Percentiles rank a stretch among this genome's conserved stretches.
These are phyloP conservation scores for Batkoa obscura DNA, from an alignment of 371 early-diverging fungal species.

Conservation along the genomic window DNA sequence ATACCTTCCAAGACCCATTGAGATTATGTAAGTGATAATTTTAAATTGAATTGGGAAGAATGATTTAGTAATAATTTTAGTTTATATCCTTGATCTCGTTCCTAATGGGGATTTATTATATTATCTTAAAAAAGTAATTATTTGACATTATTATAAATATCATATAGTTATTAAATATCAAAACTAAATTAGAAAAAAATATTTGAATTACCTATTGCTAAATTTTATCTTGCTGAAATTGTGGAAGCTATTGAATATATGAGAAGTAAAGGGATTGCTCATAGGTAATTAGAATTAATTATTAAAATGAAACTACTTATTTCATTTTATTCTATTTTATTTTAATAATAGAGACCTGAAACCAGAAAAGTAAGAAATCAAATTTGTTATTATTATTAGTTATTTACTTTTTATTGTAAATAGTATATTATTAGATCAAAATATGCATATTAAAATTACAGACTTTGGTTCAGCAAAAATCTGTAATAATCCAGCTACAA, in stretches of 20 bases:
- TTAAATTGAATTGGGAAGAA: neutral
- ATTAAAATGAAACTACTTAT: neutral
- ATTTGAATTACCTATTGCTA: constrained; percentile 40
- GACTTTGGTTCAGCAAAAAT: constrained; percentile 96
- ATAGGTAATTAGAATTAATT: constrained; percentile 20
- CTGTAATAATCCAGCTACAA: constrained; percentile 15
- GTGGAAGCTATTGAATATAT: constrained; percentile 65
- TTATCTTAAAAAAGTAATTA: constrained; percentile 35
- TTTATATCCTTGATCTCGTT: constrained; percentile 78
- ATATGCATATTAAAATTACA: constrained; percentile 81
- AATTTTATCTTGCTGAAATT: constrained; percentile 82
- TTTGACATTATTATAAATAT: neutral
- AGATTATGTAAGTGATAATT: constrained; percentile 43
- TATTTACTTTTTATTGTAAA: constrained; percentile 12
- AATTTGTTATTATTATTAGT: neutral
- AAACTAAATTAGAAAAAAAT: constrained; percentile 30
- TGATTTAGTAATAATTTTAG: constrained; percentile 12
- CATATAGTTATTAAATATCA: neutral
- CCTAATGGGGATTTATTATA: constrained; percentile 79
- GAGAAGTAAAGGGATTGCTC: constrained; percentile 61
- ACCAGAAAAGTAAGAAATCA: constrained; percentile 54
- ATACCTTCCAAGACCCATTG: constrained; percentile 80
- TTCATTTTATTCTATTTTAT: neutral
- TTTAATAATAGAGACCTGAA: constrained; percentile 48
- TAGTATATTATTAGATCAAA: constrained; percentile 60